Conservation (phyloP, 1,139 yeast genomes). For the Pichia sp. region DNA sequence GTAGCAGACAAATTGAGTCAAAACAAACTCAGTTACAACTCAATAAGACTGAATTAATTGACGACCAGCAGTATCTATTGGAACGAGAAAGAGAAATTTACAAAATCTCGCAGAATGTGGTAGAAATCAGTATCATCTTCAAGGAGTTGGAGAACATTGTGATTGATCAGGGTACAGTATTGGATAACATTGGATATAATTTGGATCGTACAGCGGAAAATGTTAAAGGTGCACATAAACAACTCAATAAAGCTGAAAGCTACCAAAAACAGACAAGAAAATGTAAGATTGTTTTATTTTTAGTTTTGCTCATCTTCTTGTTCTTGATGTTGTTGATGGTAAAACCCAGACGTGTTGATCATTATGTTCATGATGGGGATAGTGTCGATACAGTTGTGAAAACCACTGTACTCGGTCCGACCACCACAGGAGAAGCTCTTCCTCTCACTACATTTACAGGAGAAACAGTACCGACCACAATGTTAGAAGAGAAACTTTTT, state of each 20-base stretch:
- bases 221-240: slow-evolving; percentile 71
- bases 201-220: slow-evolving; percentile 73
- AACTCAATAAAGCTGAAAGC: slow-evolving; percentile 66
- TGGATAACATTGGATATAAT: slow-evolving; percentile 91
- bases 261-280: slow-evolving; percentile 89
- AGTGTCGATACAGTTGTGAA: not conserved
- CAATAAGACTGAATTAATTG: slow-evolving; percentile 23
- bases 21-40: slow-evolving; percentile 45
- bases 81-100: slow-evolving; percentile 88
- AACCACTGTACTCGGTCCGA: not conserved
- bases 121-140: slow-evolving; percentile 89
- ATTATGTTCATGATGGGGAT: slow-evolving; percentile 16
- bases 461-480: not conserved
- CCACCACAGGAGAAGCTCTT: not conserved
- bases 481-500: not conserved
- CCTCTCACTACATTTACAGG: not conserved
- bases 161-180: slow-evolving; percentile 90
- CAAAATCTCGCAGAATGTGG: slow-evolving; percentile 86
- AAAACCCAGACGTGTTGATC: slow-evolving; percentile 44
- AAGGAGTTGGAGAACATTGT: slow-evolving; percentile 89
- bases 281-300: slow-evolving; percentile 77
- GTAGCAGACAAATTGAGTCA: slow-evolving; percentile 40
- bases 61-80: slow-evolving; percentile 39
- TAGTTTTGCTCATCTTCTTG: slow-evolving; percentile 67
- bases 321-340: slow-evolving; percentile 66